A percentile compares a stretch with the other conserved stretches of the same genome.
Conservation (phyloP, 345 rosid species). For the Murraya koenigii region DNA sequence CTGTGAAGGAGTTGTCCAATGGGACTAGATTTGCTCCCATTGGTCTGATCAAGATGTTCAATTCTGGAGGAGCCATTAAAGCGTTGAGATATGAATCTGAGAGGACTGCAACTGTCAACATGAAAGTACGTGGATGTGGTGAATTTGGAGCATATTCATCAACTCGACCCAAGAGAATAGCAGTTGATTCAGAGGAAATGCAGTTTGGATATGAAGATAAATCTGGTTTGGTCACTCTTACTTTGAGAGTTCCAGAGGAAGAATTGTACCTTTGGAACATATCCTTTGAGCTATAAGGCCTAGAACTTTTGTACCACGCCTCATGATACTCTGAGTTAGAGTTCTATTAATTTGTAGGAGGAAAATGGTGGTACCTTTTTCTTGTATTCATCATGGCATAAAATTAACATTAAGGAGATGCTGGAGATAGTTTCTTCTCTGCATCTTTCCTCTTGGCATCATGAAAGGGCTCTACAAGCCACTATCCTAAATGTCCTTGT, state of each 20-base stretch:
- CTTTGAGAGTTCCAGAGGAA: constrained; percentile 35
- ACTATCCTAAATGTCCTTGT: no score
- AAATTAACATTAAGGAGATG: no score
- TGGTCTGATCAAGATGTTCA: constrained; percentile 57
- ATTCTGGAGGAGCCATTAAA: constrained; percentile 58
- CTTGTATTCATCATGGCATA: background rate
- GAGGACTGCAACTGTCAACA: constrained; percentile 7
- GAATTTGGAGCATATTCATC: constrained; percentile 50
- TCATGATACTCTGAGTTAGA: background rate
- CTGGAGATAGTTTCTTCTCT: no score
- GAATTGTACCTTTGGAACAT: constrained; percentile 61
- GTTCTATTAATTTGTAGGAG: background rate
- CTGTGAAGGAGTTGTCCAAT: constrained; percentile 38
- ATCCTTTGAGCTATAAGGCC: constrained; percentile 23
- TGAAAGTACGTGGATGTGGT: constrained; percentile 52
- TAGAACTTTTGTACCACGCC: background rate
- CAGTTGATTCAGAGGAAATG: constrained; percentile 33
- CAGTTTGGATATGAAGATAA: constrained; percentile 37
- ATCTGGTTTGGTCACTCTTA: constrained; percentile 40
- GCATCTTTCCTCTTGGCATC: no score
- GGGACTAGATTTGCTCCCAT: constrained; percentile 47
- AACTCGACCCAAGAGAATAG: constrained; percentile 35
- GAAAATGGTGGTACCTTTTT: background rate
- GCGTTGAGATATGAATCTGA: constrained; percentile 34
- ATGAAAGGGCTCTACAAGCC: no score